Percentiles rank a stretch among this genome's conserved stretches.
These are phyloP conservation scores for Gomphus sp. DNA, from an alignment of 1,284 basidiomycete species.

Conservation along the genomic window DNA sequence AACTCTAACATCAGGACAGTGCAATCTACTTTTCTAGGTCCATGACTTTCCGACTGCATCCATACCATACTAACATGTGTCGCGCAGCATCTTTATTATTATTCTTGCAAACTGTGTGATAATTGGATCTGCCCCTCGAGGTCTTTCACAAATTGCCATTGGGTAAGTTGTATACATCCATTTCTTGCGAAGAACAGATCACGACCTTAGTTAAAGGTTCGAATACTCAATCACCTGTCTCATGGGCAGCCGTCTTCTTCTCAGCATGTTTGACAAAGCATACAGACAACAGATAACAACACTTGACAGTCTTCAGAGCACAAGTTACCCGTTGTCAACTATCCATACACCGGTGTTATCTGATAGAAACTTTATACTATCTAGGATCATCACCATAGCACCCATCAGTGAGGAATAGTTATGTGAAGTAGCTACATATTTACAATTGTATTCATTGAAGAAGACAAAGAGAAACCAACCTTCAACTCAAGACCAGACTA, in stretches of 20 bases:
- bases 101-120: not conserved
- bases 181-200: not conserved
- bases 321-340: not conserved
- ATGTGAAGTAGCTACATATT: too few species aligned
- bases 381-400: not conserved
- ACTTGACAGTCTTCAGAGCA: not conserved
- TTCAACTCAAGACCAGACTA: too few species aligned
- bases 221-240: not conserved
- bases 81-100: not conserved
- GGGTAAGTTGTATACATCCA: not conserved
- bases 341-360: not conserved
- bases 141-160: not conserved
- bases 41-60: too few species aligned
- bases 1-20: not conserved
- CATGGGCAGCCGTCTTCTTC: slow-evolving; percentile 6
- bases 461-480: too few species aligned
- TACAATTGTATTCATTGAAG: too few species aligned
- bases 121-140: not conserved
- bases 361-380: not conserved
- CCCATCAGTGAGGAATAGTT: too few species aligned
- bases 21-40: not conserved
- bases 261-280: slow-evolving; percentile 1
- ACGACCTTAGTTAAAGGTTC: not conserved
- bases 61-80: too few species aligned
- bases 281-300: not conserved